These are phyloP conservation scores for Corinectria fuckeliana DNA, from an alignment of 2,329 filamentous ascomycete species.

Conservation along the genomic window DNA sequence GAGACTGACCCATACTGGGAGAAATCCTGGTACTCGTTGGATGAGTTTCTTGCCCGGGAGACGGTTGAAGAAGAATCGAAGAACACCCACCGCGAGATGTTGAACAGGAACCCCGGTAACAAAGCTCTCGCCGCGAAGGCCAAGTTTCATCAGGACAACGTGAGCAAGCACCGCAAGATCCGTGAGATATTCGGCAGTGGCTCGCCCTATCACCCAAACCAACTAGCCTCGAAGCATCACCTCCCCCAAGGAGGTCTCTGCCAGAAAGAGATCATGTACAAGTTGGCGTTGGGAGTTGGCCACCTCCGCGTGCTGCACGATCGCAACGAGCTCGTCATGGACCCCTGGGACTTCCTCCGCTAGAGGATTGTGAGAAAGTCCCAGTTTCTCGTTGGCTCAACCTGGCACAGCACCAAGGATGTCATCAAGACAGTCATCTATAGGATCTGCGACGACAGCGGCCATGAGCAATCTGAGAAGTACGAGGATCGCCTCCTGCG, in stretches of 20 bases:
- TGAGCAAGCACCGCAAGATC: slow-evolving; percentile 44
- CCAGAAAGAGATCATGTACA: slow-evolving; percentile 45
- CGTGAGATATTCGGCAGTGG: slow-evolving; percentile 42
- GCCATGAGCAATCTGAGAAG: not conserved
- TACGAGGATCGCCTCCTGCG: slow-evolving; percentile 41
- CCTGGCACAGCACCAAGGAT: slow-evolving; percentile 9
- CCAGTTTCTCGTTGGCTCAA: slow-evolving; percentile 4
- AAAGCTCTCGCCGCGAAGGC: slow-evolving; percentile 6
- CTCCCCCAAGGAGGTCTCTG: slow-evolving; percentile 43
- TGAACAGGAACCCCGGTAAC: slow-evolving; percentile 14
- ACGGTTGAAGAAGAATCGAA: slow-evolving; percentile 21
- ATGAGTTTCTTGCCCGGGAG: slow-evolving; percentile 38
- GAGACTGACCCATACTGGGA: slow-evolving; percentile 43
- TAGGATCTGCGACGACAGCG: slow-evolving; percentile 22
- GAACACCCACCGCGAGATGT: not conserved
- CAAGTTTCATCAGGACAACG: slow-evolving; percentile 41
- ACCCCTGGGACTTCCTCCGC: slow-evolving; percentile 47
- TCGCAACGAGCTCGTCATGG: slow-evolving; percentile 41
- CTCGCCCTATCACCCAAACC: slow-evolving; percentile 45
- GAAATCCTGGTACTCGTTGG: slow-evolving; percentile 39
- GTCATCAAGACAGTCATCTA: slow-evolving; percentile 25
- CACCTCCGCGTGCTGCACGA: slow-evolving; percentile 39
- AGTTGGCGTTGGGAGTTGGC: slow-evolving; percentile 42
- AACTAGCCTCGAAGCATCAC: slow-evolving; percentile 43
- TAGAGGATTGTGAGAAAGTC: slow-evolving; percentile 39